These are phyloP conservation scores for Nicotiana noctiflora DNA, from an alignment of 257 asterid species.

Conservation along the genomic window DNA sequence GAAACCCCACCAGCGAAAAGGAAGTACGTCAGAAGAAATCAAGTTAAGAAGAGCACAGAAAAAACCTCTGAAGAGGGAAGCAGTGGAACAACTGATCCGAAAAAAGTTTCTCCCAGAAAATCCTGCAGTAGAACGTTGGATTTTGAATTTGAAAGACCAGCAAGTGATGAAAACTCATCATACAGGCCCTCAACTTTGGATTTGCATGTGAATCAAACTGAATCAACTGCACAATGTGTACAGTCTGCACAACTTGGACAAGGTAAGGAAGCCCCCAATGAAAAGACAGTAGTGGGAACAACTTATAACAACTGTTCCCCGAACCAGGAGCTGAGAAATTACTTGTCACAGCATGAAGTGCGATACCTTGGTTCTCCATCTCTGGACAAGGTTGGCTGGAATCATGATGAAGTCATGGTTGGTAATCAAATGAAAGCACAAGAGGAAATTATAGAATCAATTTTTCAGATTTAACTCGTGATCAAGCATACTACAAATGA, in stretches of 20 bases:
- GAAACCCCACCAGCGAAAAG: constrained; percentile 31
- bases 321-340: constrained; percentile 20
- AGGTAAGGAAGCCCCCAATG: constrained; percentile 20
- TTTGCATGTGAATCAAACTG: constrained; percentile 22
- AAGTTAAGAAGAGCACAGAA: constrained; percentile 23
- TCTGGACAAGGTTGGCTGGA: constrained; percentile 22
- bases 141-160: constrained; percentile 37
- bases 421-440: constrained; percentile 23
- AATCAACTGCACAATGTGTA: constrained; percentile 23
- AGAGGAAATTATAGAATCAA: constrained; percentile 62
- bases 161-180: constrained; percentile 30
- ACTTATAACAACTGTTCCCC: constrained; percentile 19
- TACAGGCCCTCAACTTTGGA: constrained; percentile 16
- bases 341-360: constrained; percentile 20
- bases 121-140: constrained; percentile 61
- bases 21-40: constrained; percentile 31
- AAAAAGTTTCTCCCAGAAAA: constrained; percentile 29
- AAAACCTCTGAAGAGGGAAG: constrained; percentile 29
- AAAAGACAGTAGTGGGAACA: constrained; percentile 23
- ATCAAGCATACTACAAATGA: constrained; percentile 27
- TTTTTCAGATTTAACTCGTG: constrained; percentile 61
- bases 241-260: constrained; percentile 13
- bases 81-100: constrained; percentile 17
- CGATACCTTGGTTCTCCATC: constrained; percentile 21
- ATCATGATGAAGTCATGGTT: constrained; percentile 19